These are phyloP conservation scores for Penicillium parvum DNA, from an alignment of 495 filamentous ascomycete genomes.

Conservation along the genomic window DNA sequence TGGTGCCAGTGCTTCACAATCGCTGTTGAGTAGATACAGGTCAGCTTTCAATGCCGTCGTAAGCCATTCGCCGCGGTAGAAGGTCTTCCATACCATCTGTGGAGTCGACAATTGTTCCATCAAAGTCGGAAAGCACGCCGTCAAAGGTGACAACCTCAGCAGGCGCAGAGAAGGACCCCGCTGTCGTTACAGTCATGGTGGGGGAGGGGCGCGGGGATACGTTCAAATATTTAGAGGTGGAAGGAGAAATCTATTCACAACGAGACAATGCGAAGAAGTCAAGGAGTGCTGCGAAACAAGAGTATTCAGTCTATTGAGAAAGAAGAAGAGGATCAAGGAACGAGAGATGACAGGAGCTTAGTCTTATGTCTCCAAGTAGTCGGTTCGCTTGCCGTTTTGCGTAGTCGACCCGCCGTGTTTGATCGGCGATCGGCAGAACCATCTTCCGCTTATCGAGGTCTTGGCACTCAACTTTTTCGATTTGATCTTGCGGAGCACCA, in stretches of 20 bases:
- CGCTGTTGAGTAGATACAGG: constrained; percentile 44
- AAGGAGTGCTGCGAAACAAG: too few species aligned
- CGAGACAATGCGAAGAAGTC: too few species aligned
- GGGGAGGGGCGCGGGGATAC: constrained; percentile 17
- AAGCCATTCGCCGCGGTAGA: too few species aligned
- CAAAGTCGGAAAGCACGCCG: constrained; percentile 88
- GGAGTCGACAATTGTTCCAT: constrained; percentile 55
- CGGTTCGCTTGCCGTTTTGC: constrained; percentile 9
- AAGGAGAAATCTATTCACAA: background rate
- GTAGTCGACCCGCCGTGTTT: constrained; percentile 12
- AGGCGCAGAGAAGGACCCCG: constrained; percentile 54
- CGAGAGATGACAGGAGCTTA: background rate
- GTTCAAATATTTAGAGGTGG: background rate
- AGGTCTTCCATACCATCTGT: constrained; percentile 41
- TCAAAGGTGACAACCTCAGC: constrained; percentile 60
- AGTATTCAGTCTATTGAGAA: constrained; percentile 6
- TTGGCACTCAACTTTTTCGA: constrained; percentile 35
- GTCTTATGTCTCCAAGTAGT: background rate
- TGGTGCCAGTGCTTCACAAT: constrained; percentile 90
- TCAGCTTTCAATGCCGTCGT: constrained; percentile 7
- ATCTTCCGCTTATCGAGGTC: constrained; percentile 45
- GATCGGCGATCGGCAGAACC: constrained; percentile 40
- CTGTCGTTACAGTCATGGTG: constrained; percentile 29
- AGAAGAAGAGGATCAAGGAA: constrained; percentile 2
- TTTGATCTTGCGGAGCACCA: constrained; percentile 12